Conservation (phyloP, 805 yeast genomes). For the Monosporozyma aquatica region DNA sequence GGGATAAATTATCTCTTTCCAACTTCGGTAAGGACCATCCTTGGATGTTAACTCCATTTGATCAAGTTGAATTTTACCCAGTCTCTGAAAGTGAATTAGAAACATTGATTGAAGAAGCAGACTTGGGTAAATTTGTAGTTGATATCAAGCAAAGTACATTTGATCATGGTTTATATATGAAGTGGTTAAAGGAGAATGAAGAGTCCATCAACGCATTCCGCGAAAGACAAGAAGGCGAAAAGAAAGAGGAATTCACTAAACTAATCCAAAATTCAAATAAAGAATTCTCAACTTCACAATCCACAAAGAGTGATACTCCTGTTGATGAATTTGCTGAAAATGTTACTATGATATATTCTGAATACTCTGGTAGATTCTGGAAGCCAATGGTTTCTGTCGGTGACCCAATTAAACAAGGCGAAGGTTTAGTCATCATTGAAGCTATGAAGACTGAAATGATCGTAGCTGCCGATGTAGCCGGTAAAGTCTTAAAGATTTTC, state of each 20-base stretch:
- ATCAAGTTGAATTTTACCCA: slow-evolving; percentile 90
- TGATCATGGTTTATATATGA: slow-evolving; percentile 68
- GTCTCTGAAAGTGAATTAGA: slow-evolving; percentile 81
- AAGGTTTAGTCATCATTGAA: slow-evolving; percentile 80
- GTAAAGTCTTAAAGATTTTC: slow-evolving; percentile 61
- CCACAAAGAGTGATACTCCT: slow-evolving; percentile 35
- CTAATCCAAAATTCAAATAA: slow-evolving; percentile 74
- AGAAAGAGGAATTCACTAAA: slow-evolving; percentile 74
- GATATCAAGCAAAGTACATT: slow-evolving; percentile 70
- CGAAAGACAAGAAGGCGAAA: slow-evolving; percentile 65
- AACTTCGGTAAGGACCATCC: slow-evolving; percentile 56
- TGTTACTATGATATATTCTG: slow-evolving; percentile 83
- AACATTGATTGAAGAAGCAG: slow-evolving; percentile 55
- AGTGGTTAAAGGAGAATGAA: slow-evolving; percentile 68
- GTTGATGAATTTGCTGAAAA: slow-evolving; percentile 57
- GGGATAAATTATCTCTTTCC: slow-evolving; percentile 88
- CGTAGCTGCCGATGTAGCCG: slow-evolving; percentile 60
- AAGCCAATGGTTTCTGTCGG: slow-evolving; percentile 77
- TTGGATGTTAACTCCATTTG: slow-evolving; percentile 88
- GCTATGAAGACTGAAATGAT: slow-evolving; percentile 99
- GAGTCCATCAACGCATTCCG: slow-evolving; percentile 65
- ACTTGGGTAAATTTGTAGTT: slow-evolving; percentile 71
- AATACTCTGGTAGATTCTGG: slow-evolving; percentile 97
- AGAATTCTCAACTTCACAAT: slow-evolving; percentile 52
- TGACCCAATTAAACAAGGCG: slow-evolving; percentile 61